Base-by-base conservation (phyloP, 2,329 filamentous ascomycete genomes). In the Trichoderma koningiopsis region DNA sequence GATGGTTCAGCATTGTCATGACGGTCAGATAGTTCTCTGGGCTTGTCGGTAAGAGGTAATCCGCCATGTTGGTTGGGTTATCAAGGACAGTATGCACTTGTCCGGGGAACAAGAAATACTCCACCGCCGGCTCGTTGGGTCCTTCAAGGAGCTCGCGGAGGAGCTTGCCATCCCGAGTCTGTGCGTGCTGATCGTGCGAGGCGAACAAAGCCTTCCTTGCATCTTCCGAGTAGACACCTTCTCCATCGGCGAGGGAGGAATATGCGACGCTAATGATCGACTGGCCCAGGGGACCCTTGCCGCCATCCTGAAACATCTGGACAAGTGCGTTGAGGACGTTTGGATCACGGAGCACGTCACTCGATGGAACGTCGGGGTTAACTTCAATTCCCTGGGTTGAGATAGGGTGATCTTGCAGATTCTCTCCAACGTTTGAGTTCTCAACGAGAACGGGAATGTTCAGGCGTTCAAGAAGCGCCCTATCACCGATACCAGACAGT, bases 1-100 rank as follows among this genome's bases (percentile, higher is more conserved):
- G 88, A 70, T 90, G 88, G 49, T 85, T 85, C 37, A 88, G 85
- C 72, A 87, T 86, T 1, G 84, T 82, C 72, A 84, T 84, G 71
- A 85, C 80, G 31, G 86, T 85, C 61, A 87, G 81, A 74, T 86
- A 88, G 72, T 89, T 84, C 70, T 81, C 77, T 16, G 68, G 67
- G 13, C 55, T 61, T 5, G 56, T 59, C n/a, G 68, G 68, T 19
- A 55, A 22, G 53, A 69, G 55, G 4, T 80, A 47, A 33, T 70
- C 70, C 8, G 31, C 43, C 70, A 71, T 67, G n/a, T 47, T 52
- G 40, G 53, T 33, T n/a, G 79, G 2, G 72, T 73, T 11, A 71
- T 73, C 37, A 75, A 58, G 37, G 22, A 74, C 74, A 4, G 76
- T 75, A 70, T 63, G 70, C 19, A 78, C 71, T 52, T 79, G 78